phyloP scores from a whole-genome alignment of 345 rosid genomes.

The Sonneratia alba region DNA sequence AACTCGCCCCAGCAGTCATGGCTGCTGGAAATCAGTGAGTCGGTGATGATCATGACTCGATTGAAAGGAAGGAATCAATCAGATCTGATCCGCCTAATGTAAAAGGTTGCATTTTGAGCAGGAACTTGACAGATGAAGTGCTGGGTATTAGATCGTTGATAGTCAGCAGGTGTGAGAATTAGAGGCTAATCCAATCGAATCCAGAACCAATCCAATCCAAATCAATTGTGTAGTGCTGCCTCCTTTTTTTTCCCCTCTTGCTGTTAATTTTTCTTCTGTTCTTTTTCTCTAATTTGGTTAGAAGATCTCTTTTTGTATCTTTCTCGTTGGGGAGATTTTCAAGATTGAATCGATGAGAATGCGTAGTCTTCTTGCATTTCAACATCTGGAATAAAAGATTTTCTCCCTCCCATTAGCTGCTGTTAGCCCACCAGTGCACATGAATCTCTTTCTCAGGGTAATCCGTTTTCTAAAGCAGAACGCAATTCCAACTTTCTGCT shows the following conservation, averaged over 20 bases:
- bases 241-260: not conserved
- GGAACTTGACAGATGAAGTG: not conserved
- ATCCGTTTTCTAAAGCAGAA: too few species aligned
- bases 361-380: not conserved
- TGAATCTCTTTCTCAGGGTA: too few species aligned
- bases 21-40: slow-evolving; percentile 4
- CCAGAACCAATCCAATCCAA: not conserved
- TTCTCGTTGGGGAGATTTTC: slow-evolving; percentile 1
- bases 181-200: not conserved
- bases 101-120: slow-evolving; percentile 1
- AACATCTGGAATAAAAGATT: slow-evolving; percentile 6
- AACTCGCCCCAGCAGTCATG: slow-evolving; percentile 12
- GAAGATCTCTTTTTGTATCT: not conserved
- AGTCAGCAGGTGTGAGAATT: not conserved
- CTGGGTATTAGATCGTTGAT: not conserved
- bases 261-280: slow-evolving; percentile 1
- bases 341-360: slow-evolving; percentile 10
- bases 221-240: slow-evolving; percentile 1
- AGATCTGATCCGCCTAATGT: not conserved
- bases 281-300: not conserved
- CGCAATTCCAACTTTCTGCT: too few species aligned
- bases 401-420: not conserved
- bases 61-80: not conserved
- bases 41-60: not conserved
- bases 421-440: too few species aligned